These are phyloP conservation scores for Citrullus colocynthis DNA, from an alignment of 306 rosid species.

Conservation along the genomic window DNA sequence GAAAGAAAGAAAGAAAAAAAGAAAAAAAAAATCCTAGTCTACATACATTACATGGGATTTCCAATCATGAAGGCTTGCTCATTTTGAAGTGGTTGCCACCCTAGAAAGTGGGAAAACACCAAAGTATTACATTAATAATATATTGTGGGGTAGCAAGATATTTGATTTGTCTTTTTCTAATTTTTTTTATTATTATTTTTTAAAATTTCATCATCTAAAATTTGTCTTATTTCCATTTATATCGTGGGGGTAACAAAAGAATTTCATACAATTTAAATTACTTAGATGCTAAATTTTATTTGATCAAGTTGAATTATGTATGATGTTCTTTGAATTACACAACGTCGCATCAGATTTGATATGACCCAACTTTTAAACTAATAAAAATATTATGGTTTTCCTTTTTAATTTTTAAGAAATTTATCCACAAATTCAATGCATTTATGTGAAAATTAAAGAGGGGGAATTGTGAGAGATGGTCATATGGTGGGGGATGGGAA, in stretches of 20 bases:
- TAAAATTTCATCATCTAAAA: neutral
- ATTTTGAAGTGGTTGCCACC: slow-evolving; percentile 4
- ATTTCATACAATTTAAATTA: neutral
- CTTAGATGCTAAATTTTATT: neutral
- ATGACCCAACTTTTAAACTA: neutral
- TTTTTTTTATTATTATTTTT: neutral
- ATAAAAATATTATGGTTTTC: neutral
- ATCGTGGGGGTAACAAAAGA: neutral
- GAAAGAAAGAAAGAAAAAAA: too few species aligned
- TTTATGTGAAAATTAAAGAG: neutral
- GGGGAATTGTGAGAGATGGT: neutral
- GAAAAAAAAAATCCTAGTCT: neutral
- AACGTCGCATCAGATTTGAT: neutral
- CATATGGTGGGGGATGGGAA: slow-evolving; percentile 3
- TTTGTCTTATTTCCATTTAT: neutral
- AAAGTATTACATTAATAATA: neutral
- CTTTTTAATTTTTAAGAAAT: neutral
- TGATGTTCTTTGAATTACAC: neutral
- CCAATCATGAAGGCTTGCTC: neutral
- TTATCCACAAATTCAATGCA: neutral
- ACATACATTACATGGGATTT: neutral
- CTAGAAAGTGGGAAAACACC: neutral
- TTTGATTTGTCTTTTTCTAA: neutral
- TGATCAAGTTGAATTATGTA: neutral
- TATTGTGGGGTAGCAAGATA: neutral